A percentile compares a stretch with the other conserved stretches of the same genome.
phyloP scores from a whole-genome alignment of 2,329 filamentous ascomycete species.

The Trichoderma afroharzianum region DNA sequence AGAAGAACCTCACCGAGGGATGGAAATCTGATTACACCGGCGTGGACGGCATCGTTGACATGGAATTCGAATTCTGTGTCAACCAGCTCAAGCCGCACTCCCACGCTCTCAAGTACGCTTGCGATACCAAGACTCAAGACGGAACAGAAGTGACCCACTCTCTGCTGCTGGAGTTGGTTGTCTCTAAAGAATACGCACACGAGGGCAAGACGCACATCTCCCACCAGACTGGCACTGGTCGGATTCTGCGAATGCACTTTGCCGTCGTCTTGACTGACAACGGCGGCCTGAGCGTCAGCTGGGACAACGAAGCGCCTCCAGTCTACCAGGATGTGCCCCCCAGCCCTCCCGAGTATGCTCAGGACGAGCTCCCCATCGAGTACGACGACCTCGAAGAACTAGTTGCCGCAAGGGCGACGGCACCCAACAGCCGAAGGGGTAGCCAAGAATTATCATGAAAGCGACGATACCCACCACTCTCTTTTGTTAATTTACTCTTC shows the following conservation, averaged over 20 bases:
- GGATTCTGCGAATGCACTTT: slow-evolving; percentile 92
- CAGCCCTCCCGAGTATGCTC: slow-evolving; percentile 69
- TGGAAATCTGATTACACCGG: slow-evolving; percentile 74
- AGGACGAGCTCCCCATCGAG: slow-evolving; percentile 31
- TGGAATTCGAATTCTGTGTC: slow-evolving; percentile 67
- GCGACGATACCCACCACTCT: background rate
- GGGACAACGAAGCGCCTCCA: slow-evolving; percentile 94
- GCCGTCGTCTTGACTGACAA: slow-evolving; percentile 76
- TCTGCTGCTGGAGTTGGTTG: slow-evolving; percentile 87
- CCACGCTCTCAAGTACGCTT: slow-evolving; percentile 60
- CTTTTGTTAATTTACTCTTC: background rate
- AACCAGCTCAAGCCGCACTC: slow-evolving; percentile 42
- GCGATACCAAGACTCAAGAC: slow-evolving; percentile 70
- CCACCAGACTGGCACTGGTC: slow-evolving; percentile 83
- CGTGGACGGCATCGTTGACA: slow-evolving; percentile 28
- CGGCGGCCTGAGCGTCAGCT: slow-evolving; percentile 83
- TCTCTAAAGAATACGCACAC: slow-evolving; percentile 82
- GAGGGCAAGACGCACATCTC: slow-evolving; percentile 64
- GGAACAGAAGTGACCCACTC: slow-evolving; percentile 80
- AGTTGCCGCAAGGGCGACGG: slow-evolving; percentile 24
- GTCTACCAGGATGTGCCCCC: slow-evolving; percentile 91
- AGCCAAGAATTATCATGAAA: slow-evolving; percentile 7
- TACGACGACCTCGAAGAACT: slow-evolving; percentile 39
- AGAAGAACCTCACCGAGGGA: slow-evolving; percentile 76
- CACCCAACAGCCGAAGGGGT: slow-evolving; percentile 18